Evolutionary conservation across 2,329 filamentous ascomycete genomes (phyloP), one percentile per base, ranked within the genome.

Genomic region (Trichophyton equinum): DNA sequence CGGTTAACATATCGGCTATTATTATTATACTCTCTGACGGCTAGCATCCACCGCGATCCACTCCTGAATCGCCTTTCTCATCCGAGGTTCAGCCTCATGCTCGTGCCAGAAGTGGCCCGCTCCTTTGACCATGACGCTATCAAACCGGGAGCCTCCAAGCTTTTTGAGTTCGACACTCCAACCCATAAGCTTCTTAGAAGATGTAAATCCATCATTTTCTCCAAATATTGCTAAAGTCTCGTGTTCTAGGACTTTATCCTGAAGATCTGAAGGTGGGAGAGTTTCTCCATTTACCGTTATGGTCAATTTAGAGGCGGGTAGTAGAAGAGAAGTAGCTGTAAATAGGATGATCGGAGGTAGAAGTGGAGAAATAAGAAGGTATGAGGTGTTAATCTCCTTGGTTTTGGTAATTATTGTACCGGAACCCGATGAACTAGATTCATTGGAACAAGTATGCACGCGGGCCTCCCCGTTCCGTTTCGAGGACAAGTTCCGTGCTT

Each of bases 151-250:
- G 1, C 70, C 72, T 0, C 72, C 69, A 44, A 65, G 67, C 11
- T 72, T 70, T 18, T 73, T 71, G 51, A 91, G 73, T 62, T 77
- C 79, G 46, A 75, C 74, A 8, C 78, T 77, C 91, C 91, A 96
- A 0, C 77, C 74, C 9, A 81, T 79, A 66, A 91, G 76, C 71
- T 83, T 88, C 62, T 78, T 80, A 2, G 77, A 77, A 0, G 85
- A 81, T 1, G 88, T 85, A 65, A 96, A 95, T 0, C 80, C 74
- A 71, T 97, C 91, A 3, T 81, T 77, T 58, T 86, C 83, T 1
- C 91, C 92, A 68, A 85, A 95, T 0, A 95, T 73, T 0, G 83
- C 85, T 38, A 96, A 71, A 0, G 86, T 86, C 0, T 79, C 78
- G 67, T 85, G 79, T 1, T 65, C 64, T 40, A 74, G 71, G 1